Evolutionary conservation across 2,329 filamentous ascomycete genomes (phyloP).

Genomic region (Fusarium anthophilum): DNA sequence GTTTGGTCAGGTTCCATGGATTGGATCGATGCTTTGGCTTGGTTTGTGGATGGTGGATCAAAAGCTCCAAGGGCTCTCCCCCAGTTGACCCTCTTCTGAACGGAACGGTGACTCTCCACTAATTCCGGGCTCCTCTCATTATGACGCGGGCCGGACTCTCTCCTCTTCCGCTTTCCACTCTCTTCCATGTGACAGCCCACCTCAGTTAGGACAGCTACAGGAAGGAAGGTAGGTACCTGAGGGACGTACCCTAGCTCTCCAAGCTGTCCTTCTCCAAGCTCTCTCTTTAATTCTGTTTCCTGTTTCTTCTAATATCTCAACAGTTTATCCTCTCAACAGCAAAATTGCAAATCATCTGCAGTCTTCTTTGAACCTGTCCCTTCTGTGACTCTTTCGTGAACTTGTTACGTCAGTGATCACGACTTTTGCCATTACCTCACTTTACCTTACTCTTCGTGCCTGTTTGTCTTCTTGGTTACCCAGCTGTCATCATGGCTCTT

Average conservation of each 20-base stretch:
- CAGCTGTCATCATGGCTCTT: slow-evolving; percentile 50
- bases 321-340: slow-evolving; percentile 4
- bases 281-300: neutral
- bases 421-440: slow-evolving; percentile 1
- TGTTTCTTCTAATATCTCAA: neutral
- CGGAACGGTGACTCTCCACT: neutral
- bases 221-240: neutral
- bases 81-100: slow-evolving; percentile 5
- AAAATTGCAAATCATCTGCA: neutral
- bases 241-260: slow-evolving; percentile 9
- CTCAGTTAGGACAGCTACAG: neutral
- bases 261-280: slow-evolving; percentile 2
- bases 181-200: slow-evolving; percentile 33
- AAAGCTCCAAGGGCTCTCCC: neutral
- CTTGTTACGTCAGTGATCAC: slow-evolving; percentile 29
- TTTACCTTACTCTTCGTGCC: neutral
- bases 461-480: neutral
- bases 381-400: slow-evolving; percentile 30
- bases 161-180: slow-evolving; percentile 31
- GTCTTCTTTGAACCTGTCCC: neutral
- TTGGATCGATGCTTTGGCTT: neutral
- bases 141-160: slow-evolving; percentile 24
- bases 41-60: slow-evolving; percentile 12
- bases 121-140: slow-evolving; percentile 12
- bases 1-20: neutral